These are phyloP conservation scores for Eucalyptus sp. DNA, from an alignment of 345 rosid species.

Conservation along the genomic window DNA sequence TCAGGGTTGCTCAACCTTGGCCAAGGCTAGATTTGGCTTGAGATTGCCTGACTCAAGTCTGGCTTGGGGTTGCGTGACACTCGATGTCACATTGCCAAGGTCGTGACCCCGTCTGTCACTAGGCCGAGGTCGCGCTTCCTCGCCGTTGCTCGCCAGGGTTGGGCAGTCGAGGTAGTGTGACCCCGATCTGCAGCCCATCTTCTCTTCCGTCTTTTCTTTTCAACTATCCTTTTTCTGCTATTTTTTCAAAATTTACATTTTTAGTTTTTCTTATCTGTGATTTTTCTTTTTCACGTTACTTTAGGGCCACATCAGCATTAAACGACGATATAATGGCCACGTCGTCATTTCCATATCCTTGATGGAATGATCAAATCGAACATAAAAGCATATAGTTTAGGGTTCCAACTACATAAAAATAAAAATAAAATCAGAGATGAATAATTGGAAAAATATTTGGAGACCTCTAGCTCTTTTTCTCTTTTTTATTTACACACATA, in stretches of 20 bases:
- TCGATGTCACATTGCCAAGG: neutral
- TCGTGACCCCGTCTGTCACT: neutral
- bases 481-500: neutral
- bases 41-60: neutral
- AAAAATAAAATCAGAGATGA: neutral
- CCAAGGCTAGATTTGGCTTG: neutral
- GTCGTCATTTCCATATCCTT: neutral
- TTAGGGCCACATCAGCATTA: neutral
- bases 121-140: neutral
- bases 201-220: neutral
- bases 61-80: neutral
- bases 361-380: neutral
- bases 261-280: neutral
- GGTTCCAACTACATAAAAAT: neutral
- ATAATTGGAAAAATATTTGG: neutral
- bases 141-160: neutral
- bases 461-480: neutral
- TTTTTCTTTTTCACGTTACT: neutral
- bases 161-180: neutral
- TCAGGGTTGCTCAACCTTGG: neutral
- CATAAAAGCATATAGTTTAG: neutral
- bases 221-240: neutral
- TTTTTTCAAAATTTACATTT: neutral
- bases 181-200: neutral
- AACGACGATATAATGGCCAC: neutral